Percentiles rank a stretch among this genome's conserved stretches.
Evolutionary conservation across 2,329 filamentous ascomycete species (phyloP).

Genomic region (Pestalotiopsis sp.): DNA sequence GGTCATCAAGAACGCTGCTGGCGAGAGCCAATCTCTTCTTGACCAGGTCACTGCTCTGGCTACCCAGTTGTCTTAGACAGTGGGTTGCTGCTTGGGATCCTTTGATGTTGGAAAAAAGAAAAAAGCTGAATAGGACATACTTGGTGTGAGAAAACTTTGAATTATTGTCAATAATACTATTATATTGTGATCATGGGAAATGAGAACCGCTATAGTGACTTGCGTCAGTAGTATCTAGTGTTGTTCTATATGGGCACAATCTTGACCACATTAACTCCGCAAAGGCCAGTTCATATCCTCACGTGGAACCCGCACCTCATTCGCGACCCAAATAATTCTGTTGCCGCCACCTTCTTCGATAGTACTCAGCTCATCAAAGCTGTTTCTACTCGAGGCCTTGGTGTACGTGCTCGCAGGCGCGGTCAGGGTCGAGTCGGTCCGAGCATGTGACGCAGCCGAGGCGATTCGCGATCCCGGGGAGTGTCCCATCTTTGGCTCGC

Average conservation of each 20-base stretch:
- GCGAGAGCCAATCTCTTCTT: conserved; percentile 49
- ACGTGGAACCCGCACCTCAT: conserved; percentile 27
- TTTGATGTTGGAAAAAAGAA: fast-evolving
- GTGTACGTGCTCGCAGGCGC: conserved; percentile 25
- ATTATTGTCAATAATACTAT: neutral
- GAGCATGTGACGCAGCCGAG: conserved; percentile 19
- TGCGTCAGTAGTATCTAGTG: conserved; percentile 9
- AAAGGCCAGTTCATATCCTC: conserved; percentile 31
- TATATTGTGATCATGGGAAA: neutral
- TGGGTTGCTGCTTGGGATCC: neutral
- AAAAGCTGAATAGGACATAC: neutral
- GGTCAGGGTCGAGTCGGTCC: conserved; percentile 15
- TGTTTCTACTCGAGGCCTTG: conserved; percentile 25
- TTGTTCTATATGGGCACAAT: neutral
- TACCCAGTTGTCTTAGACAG: conserved; percentile 6
- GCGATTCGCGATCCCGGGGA: conserved; percentile 19
- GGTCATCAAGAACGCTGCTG: conserved; percentile 56
- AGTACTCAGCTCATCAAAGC: conserved; percentile 25
- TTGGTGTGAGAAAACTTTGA: neutral
- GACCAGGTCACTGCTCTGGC: conserved; percentile 48
- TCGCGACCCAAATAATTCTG: conserved; percentile 32
- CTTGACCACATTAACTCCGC: conserved; percentile 15
- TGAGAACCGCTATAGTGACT: conserved; percentile 11
- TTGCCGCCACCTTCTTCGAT: conserved; percentile 12
- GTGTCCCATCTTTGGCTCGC: conserved; percentile 16